Conservation (phyloP, 2,329 filamentous ascomycete genomes). For the Nothopassalora personata region DNA sequence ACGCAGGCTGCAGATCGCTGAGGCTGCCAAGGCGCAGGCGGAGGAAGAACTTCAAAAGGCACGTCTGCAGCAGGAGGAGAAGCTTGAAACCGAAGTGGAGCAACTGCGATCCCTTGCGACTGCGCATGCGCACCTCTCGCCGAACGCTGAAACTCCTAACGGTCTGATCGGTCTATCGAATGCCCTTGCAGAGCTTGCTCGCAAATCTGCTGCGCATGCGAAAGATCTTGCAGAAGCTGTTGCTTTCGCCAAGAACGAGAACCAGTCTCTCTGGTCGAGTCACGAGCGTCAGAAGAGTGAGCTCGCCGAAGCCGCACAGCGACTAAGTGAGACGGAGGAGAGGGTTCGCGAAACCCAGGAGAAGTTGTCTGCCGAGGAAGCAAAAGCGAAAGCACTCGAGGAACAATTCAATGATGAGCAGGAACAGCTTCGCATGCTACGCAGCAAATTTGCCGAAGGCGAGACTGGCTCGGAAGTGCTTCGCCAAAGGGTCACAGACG, state of each 20-base stretch:
- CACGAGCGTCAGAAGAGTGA: slow-evolving; percentile 38
- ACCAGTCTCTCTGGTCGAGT: slow-evolving; percentile 37
- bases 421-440: slow-evolving; percentile 62
- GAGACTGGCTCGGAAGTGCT: slow-evolving; percentile 78
- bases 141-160: slow-evolving; percentile 32
- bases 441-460: slow-evolving; percentile 70
- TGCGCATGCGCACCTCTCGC: slow-evolving; percentile 37
- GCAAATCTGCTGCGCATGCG: slow-evolving; percentile 39
- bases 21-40: slow-evolving; percentile 26
- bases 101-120: slow-evolving; percentile 29
- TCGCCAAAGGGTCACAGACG: slow-evolving; percentile 67
- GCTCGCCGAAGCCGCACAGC: slow-evolving; percentile 24
- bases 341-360: slow-evolving; percentile 36
- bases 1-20: slow-evolving; percentile 38
- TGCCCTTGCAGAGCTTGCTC: slow-evolving; percentile 43
- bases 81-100: slow-evolving; percentile 43
- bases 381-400: slow-evolving; percentile 43
- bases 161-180: slow-evolving; percentile 36
- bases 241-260: slow-evolving; percentile 44
- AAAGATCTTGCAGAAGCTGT: slow-evolving; percentile 44
- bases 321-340: slow-evolving; percentile 35
- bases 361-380: slow-evolving; percentile 45
- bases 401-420: slow-evolving; percentile 61
- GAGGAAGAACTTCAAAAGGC: slow-evolving; percentile 44
- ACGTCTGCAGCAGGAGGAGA: slow-evolving; percentile 52